Evolutionary conservation across 2,329 filamentous ascomycete genomes (phyloP), one percentile per base, ranked within the genome.

Genomic region (Ceratocystis cacaofunesta): DNA sequence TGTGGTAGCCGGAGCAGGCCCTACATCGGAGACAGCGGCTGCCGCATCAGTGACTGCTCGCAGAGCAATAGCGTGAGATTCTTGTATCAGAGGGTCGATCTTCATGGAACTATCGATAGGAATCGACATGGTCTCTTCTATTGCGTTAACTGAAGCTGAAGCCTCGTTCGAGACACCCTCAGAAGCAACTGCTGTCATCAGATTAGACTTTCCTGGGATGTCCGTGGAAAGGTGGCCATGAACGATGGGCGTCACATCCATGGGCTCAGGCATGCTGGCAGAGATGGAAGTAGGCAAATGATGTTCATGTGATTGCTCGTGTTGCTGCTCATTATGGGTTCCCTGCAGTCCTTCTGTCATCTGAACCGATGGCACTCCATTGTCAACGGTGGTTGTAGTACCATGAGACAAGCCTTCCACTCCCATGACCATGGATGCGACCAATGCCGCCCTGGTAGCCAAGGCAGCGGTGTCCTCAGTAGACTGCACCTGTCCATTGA

Each of bases 381-480:
- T 48, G 52, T 64, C 32, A 28, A 64, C 36, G 46, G 19, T 28
- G 12, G 52, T 17, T 36, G 62, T 28, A 8, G 19, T 32, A 28
- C 32, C 25, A 10, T 36, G 50, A 43, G 64, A 57, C 17, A 65
- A 50, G 10, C 30, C 62, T 10, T 66, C 52, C n/a, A 64, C 62
- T 25, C 44, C 57, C 32, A 67, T 62, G 32, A 36, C 28, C 66
- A 67, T 67, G 32, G 57, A 57, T 41, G 66, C 62, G 41, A 67
- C 50, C 7, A 67, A 36, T 28, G 65, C 65, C 22, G 65, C 65
- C n/a, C 50, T 41, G 30, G 65, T 57, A 58, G 65, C 61, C 2
- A 63, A 43, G 19, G 30, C 28, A n/a, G 50, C 19, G n/a, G 30
- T 57, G 7, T 46, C 48, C 15, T 64, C 62, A n/a, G 55, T 46